Evolutionary conservation across 1,284 basidiomycete species (phyloP).

Genomic region (Marasmius sp.): DNA sequence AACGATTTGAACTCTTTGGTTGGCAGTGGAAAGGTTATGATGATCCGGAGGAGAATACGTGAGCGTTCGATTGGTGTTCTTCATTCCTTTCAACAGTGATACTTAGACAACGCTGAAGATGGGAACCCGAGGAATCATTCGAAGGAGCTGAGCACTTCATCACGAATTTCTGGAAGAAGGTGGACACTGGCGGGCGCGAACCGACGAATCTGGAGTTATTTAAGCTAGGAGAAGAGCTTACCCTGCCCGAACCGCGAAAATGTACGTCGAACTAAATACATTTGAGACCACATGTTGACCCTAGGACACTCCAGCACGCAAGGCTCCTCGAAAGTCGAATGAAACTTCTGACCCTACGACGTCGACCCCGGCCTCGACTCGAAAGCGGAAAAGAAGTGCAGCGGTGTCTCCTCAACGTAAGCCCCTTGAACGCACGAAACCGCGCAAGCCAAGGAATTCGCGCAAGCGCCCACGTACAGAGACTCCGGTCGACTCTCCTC

Average conservation of each 20-base stretch:
- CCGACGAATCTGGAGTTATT: conserved; percentile 47
- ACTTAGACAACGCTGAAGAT: conserved; percentile 37
- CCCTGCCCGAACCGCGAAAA: conserved; percentile 52
- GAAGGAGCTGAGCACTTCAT: conserved; percentile 57
- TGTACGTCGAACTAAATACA: conserved; percentile 35
- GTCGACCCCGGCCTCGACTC: background rate
- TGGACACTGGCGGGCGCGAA: conserved; percentile 46
- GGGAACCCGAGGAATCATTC: conserved; percentile 70
- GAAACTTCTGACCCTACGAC: background rate
- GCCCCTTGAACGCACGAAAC: background rate
- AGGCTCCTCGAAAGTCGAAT: background rate
- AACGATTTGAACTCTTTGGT: conserved; percentile 6
- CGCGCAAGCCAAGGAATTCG: background rate
- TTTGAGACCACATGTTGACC: background rate
- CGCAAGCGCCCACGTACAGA: background rate
- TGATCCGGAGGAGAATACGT: conserved; percentile 62
- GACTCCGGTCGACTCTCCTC: conserved; percentile 4
- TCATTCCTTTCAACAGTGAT: background rate
- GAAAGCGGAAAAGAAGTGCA: background rate
- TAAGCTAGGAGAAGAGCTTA: conserved; percentile 52
- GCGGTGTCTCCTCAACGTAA: background rate
- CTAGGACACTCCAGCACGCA: background rate
- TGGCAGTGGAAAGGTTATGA: conserved; percentile 68
- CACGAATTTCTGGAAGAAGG: conserved; percentile 58
- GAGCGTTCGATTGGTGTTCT: conserved; percentile 29